Evolutionary conservation across 2,329 filamentous ascomycete species (phyloP).

Genomic region (Penicillium frequentans): DNA sequence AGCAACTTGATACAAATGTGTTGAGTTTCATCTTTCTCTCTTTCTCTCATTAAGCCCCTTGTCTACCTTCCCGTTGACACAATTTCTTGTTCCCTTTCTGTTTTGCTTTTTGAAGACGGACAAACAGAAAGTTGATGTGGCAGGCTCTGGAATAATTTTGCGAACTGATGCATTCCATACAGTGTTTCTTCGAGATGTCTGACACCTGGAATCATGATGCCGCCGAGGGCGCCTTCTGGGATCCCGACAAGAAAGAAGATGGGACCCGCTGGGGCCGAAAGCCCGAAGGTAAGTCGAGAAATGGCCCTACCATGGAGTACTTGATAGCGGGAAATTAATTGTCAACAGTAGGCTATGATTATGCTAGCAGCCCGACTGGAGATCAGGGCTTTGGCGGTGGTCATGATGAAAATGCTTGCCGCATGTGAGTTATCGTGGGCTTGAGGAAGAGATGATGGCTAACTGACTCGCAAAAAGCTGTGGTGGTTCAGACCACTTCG

Average conservation of each 20-base stretch:
- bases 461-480: slow-evolving; percentile 29
- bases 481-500: slow-evolving; percentile 38
- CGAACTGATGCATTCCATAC: not conserved
- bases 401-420: slow-evolving; percentile 29
- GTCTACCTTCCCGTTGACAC: not conserved
- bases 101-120: not conserved
- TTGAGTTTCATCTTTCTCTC: not conserved
- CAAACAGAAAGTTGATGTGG: too few relatives aligned
- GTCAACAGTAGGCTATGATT: not conserved
- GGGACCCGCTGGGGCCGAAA: not conserved
- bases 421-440: slow-evolving; percentile 33
- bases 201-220: not conserved
- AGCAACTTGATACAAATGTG: not conserved
- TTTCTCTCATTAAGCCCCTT: not conserved
- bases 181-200: not conserved
- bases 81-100: not conserved
- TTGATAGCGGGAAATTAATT: not conserved
- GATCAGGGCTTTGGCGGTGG: not conserved
- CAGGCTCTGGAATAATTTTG: not conserved
- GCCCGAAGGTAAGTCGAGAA: not conserved
- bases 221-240: not conserved
- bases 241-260: not conserved
- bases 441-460: not conserved
- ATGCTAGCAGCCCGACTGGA: not conserved
- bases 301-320: not conserved